These are phyloP conservation scores for Camellia lanceoleosa DNA, from an alignment of 148 eudicot species.

Conservation along the genomic window DNA sequence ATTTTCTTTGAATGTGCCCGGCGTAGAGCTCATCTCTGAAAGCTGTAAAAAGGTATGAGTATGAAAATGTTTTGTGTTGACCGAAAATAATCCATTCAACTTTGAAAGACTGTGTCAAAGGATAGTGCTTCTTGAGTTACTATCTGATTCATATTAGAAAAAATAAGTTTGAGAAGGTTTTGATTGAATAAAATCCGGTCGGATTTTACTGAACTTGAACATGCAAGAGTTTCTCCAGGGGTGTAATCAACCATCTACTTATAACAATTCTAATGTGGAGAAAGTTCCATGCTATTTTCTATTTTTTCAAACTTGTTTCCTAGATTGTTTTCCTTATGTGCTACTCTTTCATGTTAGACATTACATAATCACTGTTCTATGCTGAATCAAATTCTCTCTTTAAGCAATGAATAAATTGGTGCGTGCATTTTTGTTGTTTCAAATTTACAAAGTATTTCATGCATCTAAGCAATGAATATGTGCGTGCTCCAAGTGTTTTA, in stretches of 20 bases:
- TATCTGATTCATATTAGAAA: background rate
- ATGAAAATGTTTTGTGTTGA: no score
- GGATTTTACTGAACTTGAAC: no score
- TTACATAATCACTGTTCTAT: background rate
- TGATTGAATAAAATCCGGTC: no score
- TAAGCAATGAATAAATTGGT: no score
- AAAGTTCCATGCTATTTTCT: background rate
- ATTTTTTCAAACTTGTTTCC: constrained; percentile 2
- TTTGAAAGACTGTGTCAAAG: background rate
- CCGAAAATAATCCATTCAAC: no score
- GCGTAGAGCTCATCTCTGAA: constrained; percentile 10
- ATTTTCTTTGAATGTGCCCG: constrained; percentile 20
- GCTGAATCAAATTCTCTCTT: no score
- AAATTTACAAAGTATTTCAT: no score
- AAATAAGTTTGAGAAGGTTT: background rate
- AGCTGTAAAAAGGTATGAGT: background rate
- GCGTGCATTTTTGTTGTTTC: no score
- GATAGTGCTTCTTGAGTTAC: background rate
- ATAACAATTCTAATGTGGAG: background rate
- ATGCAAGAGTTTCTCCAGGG: no score
- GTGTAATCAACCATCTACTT: no score
- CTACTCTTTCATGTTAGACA: background rate
- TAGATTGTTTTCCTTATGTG: background rate
- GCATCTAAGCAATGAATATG: no score
- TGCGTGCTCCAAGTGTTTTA: no score